These are phyloP conservation scores for Talaromyces sp. DNA, from an alignment of 2,329 filamentous ascomycete species.

Conservation along the genomic window DNA sequence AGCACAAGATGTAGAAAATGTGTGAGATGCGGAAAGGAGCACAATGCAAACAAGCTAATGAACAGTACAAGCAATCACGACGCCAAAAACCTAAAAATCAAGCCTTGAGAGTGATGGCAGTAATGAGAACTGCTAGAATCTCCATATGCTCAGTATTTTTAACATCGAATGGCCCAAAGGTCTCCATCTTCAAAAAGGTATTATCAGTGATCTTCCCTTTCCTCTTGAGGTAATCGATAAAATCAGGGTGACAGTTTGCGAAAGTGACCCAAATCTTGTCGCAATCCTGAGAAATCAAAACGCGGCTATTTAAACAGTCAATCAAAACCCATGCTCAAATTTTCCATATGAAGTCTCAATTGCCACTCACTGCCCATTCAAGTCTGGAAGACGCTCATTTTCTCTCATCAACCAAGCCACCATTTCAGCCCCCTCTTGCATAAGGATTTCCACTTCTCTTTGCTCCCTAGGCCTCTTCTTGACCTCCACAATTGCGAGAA, in stretches of 20 bases:
- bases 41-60: neutral
- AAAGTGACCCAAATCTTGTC: neutral
- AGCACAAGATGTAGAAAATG: neutral
- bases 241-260: neutral
- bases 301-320: neutral
- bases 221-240: too few relatives aligned
- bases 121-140: neutral
- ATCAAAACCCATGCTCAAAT: too few relatives aligned
- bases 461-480: neutral
- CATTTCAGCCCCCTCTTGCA: neutral
- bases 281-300: neutral
- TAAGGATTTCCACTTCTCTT: neutral
- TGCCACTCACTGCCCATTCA: neutral
- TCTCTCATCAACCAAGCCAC: neutral
- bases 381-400: neutral
- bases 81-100: neutral
- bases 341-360: too few relatives aligned
- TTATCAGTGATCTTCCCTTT: too few relatives aligned
- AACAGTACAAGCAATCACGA: neutral
- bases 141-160: neutral
- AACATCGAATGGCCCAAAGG: neutral
- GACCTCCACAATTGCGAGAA: neutral
- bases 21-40: neutral
- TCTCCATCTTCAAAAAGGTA: neutral
- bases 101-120: neutral